phyloP scores from a whole-genome alignment of 2,329 filamentous ascomycete species.

The Zopfia rhizophila region DNA sequence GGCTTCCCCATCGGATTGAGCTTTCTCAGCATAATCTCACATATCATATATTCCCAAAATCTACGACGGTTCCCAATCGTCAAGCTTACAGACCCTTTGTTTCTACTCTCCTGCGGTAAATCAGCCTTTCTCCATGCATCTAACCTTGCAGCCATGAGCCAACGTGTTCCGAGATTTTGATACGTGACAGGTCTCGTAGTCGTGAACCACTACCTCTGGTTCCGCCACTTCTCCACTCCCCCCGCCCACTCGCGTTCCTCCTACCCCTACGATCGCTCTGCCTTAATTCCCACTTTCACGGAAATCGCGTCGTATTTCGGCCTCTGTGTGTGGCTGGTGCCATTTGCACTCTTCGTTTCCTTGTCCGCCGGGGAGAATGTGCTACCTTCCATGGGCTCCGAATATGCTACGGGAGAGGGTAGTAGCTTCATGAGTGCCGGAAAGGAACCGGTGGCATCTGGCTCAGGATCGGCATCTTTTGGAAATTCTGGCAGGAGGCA shows the following conservation, averaged over 20 bases:
- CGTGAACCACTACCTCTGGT: conserved; percentile 94
- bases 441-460: conserved; percentile 40
- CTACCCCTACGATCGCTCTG: conserved; percentile 69
- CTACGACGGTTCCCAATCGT: conserved; percentile 81
- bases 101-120: conserved; percentile 83
- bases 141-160: background rate
- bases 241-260: conserved; percentile 64
- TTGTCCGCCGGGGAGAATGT: conserved; percentile 95
- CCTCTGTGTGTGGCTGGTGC: conserved; percentile 94
- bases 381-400: conserved; percentile 87
- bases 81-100: conserved; percentile 86
- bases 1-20: conserved; percentile 83
- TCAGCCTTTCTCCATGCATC: conserved; percentile 13
- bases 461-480: conserved; percentile 20
- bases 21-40: conserved; percentile 78
- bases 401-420: conserved; percentile 71
- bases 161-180: background rate
- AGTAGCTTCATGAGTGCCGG: conserved; percentile 60
- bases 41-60: conserved; percentile 89
- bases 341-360: conserved; percentile 94
- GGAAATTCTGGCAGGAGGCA: conserved; percentile 43
- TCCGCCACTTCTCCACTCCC: conserved; percentile 83
- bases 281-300: conserved; percentile 80
- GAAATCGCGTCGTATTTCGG: conserved; percentile 98
- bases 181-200: conserved; percentile 76